phyloP scores from a whole-genome alignment of 1,139 yeast genomes.

The Nakaseomyces kungkrabaensis region DNA sequence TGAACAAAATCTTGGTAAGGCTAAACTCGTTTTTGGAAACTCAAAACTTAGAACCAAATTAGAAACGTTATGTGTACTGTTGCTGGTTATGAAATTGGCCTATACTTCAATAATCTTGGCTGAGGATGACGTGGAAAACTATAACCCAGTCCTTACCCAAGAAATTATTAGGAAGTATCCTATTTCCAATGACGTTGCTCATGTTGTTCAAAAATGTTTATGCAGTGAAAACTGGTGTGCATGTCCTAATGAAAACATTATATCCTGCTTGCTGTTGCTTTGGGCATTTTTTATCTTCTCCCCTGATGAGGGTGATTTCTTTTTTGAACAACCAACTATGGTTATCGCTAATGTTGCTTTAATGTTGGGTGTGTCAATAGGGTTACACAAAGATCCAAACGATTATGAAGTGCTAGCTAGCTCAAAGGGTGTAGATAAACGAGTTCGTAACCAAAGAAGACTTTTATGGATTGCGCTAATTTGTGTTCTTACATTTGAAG shows the following conservation, averaged over 20 bases:
- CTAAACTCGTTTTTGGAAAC: slow-evolving; percentile 19
- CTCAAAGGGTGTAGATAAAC: slow-evolving; percentile 11
- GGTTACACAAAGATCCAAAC: slow-evolving; percentile 27
- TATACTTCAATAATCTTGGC: slow-evolving; percentile 17
- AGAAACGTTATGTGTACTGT: slow-evolving; percentile 21
- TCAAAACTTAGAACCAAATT: slow-evolving; percentile 22
- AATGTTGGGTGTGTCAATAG: slow-evolving; percentile 24
- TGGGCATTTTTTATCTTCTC: slow-evolving; percentile 28
- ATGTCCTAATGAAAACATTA: slow-evolving; percentile 26
- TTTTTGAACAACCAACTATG: slow-evolving; percentile 27
- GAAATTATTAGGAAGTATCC: slow-evolving; percentile 19
- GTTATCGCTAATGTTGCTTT: slow-evolving; percentile 19
- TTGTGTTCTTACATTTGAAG: slow-evolving; percentile 19
- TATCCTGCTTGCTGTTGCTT: slow-evolving; percentile 22
- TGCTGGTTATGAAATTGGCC: slow-evolving; percentile 23
- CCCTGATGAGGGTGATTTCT: slow-evolving; percentile 28
- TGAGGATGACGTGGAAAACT: slow-evolving; percentile 10
- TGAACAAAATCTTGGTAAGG: slow-evolving; percentile 12
- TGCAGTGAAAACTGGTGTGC: slow-evolving; percentile 23
- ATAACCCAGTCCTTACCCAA: slow-evolving; percentile 7
- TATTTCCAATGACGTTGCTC: slow-evolving; percentile 17
- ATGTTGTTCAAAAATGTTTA: slow-evolving; percentile 18
- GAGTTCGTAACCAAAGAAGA: slow-evolving; percentile 22
- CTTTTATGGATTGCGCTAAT: slow-evolving; percentile 22
- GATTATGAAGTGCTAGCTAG: slow-evolving; percentile 18